Conservation (phyloP, 1,284 basidiomycete species). For the Ustanciosporium gigantosporum region DNA sequence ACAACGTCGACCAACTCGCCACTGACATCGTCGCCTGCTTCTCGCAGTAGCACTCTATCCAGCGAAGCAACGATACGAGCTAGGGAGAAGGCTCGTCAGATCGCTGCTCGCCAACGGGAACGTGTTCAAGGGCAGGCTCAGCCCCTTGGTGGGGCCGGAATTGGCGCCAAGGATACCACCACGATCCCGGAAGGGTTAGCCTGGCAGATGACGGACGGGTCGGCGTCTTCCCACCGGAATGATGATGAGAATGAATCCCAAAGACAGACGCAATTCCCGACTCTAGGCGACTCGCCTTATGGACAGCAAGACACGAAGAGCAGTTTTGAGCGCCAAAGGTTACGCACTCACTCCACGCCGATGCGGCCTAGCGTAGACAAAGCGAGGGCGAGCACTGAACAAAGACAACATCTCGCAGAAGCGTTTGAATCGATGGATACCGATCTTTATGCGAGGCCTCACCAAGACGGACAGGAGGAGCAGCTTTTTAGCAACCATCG, state of each 20-base stretch:
- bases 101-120: slow-evolving; percentile 8
- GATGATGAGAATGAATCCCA: too few relatives aligned
- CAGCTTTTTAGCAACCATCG: slow-evolving; percentile 5
- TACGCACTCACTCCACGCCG: slow-evolving; percentile 34
- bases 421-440: neutral
- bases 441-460: neutral
- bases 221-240: too few relatives aligned
- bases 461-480: neutral
- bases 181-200: neutral
- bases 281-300: neutral
- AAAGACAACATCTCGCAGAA: too few relatives aligned
- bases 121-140: too few relatives aligned
- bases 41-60: neutral
- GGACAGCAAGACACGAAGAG: neutral
- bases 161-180: neutral
- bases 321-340: slow-evolving; percentile 10
- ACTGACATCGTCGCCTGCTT: neutral
- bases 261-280: too few relatives aligned
- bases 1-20: neutral
- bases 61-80: slow-evolving; percentile 23
- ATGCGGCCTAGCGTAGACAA: slow-evolving; percentile 21
- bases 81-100: slow-evolving; percentile 20
- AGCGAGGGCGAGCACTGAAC: too few relatives aligned
- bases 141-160: neutral
- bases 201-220: too few relatives aligned